Evolutionary conservation across 2,329 filamentous ascomycete genomes (phyloP).

Genomic region (Ambrosiella cleistominuta): DNA sequence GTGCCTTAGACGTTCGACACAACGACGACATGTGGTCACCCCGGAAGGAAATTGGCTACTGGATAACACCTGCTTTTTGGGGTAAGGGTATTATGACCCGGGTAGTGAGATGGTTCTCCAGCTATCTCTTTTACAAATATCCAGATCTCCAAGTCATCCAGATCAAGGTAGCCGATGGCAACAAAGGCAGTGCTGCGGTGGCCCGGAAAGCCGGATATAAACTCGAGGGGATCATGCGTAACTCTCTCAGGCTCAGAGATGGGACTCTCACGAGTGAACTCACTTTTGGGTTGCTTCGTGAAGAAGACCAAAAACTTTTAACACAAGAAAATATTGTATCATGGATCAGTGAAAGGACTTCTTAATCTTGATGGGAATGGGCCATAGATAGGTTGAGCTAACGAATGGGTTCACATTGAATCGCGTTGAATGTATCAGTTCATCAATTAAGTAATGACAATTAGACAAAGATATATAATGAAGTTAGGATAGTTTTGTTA

Average conservation of each 20-base stretch:
- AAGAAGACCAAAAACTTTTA: no score
- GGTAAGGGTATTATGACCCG: neutral
- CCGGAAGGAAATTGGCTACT: constrained; percentile 1
- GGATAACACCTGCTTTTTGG: neutral
- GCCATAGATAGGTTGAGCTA: no score
- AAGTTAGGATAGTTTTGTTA: no score
- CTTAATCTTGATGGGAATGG: no score
- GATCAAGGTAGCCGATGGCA: neutral
- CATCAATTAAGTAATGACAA: no score
- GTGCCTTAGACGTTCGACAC: neutral
- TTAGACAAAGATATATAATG: no score
- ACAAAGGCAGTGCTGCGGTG: neutral
- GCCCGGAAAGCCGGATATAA: neutral
- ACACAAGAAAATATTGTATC: no score
- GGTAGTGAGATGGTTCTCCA: neutral
- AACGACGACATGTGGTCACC: neutral
- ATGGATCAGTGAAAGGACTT: no score
- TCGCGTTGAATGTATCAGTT: no score
- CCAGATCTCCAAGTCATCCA: neutral
- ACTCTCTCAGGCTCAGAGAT: neutral
- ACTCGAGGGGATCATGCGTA: neutral
- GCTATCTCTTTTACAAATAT: neutral
- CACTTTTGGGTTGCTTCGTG: neutral
- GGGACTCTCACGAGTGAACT: neutral
- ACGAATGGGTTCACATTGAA: no score